Evolutionary conservation across 2,329 filamentous ascomycete genomes (phyloP).

Genomic region (Nothophaeocryptopus gaeumannii): DNA sequence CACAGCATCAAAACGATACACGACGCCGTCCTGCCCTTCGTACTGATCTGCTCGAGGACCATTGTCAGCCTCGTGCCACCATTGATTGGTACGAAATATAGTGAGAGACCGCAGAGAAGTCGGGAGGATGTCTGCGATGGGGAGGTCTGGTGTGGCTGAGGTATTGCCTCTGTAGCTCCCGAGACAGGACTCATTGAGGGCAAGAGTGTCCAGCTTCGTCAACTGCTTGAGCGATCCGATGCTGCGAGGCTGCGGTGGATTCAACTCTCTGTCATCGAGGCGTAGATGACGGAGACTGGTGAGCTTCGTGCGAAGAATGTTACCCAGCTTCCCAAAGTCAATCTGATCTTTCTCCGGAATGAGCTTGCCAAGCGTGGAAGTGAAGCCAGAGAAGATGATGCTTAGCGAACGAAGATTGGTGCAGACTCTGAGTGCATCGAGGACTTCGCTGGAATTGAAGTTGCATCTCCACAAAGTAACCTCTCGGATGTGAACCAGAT

Average conservation of each 20-base stretch:
- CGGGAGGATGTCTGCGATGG: slow-evolving; percentile 6
- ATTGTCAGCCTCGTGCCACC: slow-evolving; percentile 3
- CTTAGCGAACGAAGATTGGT: slow-evolving; percentile 2
- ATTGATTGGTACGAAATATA: slow-evolving; percentile 5
- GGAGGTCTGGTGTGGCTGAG: neutral
- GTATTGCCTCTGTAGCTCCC: neutral
- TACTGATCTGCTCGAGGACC: neutral
- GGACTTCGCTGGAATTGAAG: slow-evolving; percentile 2
- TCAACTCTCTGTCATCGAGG: slow-evolving; percentile 5
- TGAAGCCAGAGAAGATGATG: slow-evolving; percentile 1
- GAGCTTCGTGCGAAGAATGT: slow-evolving; percentile 1
- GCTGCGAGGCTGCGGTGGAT: neutral
- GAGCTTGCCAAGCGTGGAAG: neutral
- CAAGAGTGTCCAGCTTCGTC: neutral
- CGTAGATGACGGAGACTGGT: neutral
- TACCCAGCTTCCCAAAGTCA: neutral
- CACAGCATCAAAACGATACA: slow-evolving; percentile 1
- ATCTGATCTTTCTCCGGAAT: slow-evolving; percentile 2
- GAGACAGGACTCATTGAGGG: slow-evolving; percentile 5
- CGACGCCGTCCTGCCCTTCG: neutral
- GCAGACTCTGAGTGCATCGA: neutral
- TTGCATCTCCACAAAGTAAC: slow-evolving; percentile 3
- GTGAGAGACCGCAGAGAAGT: neutral
- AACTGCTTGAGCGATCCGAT: neutral
- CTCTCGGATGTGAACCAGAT: neutral